These are phyloP conservation scores for Casuarina equisetifolia DNA, from an alignment of 306 rosid species.

Conservation along the genomic window DNA sequence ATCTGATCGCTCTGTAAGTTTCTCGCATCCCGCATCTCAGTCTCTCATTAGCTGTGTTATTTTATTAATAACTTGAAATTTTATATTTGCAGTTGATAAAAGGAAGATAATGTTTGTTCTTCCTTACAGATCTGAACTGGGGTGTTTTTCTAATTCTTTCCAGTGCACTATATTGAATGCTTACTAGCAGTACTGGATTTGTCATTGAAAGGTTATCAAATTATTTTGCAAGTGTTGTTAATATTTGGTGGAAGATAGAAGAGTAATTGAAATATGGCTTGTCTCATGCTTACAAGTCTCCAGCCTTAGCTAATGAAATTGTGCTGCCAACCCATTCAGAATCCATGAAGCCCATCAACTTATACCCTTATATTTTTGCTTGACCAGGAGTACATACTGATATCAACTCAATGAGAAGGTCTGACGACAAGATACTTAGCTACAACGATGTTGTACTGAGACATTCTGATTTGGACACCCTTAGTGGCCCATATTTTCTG, in stretches of 20 bases:
- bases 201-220: background rate
- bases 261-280: background rate
- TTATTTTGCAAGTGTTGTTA: background rate
- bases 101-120: too few species aligned
- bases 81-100: too few species aligned
- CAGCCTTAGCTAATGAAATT: background rate
- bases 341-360: background rate
- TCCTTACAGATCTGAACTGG: too few species aligned
- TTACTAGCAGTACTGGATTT: background rate
- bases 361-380: background rate
- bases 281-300: background rate
- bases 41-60: too few species aligned
- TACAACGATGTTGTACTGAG: conserved; percentile 89
- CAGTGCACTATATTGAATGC: too few species aligned
- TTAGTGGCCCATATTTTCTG: conserved; percentile 65
- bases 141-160: too few species aligned
- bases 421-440: conserved; percentile 76
- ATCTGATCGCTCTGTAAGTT: too few species aligned
- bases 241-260: background rate
- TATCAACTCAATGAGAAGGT: conserved; percentile 42
- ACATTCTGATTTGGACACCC: conserved; percentile 72
- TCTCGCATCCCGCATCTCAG: too few species aligned
- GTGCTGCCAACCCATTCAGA: background rate
- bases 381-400: conserved; percentile 29
- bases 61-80: too few species aligned